A percentile compares a stretch with the other conserved stretches of the same genome.
phyloP scores from a whole-genome alignment of 2,329 filamentous ascomycete species.

The Incumbomyces delicatus region DNA sequence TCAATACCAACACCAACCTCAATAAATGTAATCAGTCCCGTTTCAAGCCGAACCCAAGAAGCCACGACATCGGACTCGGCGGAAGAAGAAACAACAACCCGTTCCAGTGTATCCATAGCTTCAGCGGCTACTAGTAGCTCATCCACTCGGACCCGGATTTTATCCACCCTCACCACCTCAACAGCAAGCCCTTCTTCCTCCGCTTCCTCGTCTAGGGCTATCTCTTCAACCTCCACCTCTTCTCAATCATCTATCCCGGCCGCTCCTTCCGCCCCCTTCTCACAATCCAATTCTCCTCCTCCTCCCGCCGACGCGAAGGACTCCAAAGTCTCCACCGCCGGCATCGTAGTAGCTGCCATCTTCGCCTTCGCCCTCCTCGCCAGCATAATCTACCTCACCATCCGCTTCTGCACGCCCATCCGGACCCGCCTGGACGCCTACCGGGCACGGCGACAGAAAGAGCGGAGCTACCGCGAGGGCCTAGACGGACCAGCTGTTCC shows the following conservation, averaged over 20 bases:
- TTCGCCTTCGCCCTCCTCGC: constrained; percentile 12
- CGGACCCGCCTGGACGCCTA: constrained; percentile 9
- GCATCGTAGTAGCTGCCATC: constrained; percentile 12
- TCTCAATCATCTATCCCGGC: not conserved
- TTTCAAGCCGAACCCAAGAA: not conserved
- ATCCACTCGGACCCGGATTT: not conserved
- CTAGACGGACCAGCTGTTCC: constrained; percentile 13
- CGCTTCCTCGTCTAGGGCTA: not conserved
- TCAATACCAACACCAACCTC: not conserved
- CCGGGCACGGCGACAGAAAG: constrained; percentile 10
- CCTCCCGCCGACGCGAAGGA: not conserved
- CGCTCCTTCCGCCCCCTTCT: not conserved
- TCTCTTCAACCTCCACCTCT: not conserved
- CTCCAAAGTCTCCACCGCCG: constrained; percentile 11
- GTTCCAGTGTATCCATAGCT: not conserved
- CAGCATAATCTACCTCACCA: constrained; percentile 10
- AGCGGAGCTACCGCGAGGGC: constrained; percentile 12
- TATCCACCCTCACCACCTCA: not conserved
- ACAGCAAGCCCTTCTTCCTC: not conserved
- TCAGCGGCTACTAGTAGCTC: not conserved
- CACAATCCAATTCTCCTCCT: not conserved
- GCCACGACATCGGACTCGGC: not conserved
- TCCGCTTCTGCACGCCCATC: constrained; percentile 11
- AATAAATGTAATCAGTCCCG: not conserved
- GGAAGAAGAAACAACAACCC: not conserved